Base-by-base conservation (phyloP, 257 asterid species). In the Oldenlandia corymbosa region DNA sequence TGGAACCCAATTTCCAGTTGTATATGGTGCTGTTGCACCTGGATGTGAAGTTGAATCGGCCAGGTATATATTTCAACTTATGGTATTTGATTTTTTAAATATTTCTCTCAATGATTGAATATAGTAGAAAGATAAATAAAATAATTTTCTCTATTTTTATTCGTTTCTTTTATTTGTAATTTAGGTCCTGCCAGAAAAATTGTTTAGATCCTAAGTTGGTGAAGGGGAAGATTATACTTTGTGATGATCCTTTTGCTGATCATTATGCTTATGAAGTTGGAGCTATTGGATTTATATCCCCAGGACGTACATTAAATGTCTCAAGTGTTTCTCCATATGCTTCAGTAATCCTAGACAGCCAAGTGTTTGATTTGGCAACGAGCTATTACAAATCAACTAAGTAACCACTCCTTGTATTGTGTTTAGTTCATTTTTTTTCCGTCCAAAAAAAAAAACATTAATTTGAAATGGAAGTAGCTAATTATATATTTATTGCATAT, bases 211-310 rank as follows among this genome's bases (percentile, higher is more conserved):
- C 10, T 16, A 14, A 45, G 1, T 59, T 60, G 27, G 76, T 70
- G 23, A 62, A 54, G 42, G 84, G 87, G 42, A 81, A 78, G 68
- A 73, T 81, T 2, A 67, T 81, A 9, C 30, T 81, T 24, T 78
- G 82, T 24, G 1, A 3, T 0, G 0, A 4, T 0, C n/a, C 7
- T 11, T 49, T 14, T 1, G 0, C 5, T 59, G 10, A 10, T n/a
- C n/a, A n/a, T n/a, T n/a, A n/a, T n/a, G n/a, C n/a, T n/a, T n/a
- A n/a, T n/a, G n/a, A n/a, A n/a, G n/a, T n/a, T n/a, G n/a, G n/a
- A n/a, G n/a, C n/a, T n/a, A n/a, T n/a, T n/a, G n/a, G n/a, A 76
- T 64, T 23, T 0, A 24, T 2, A 16, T 0, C 0, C 39, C 64
- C 1, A 76, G 76, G n/a, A n/a, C n/a, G 4, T 34, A 7, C 4